Base-by-base conservation (phyloP, 1,284 basidiomycete genomes). In the Melampsora abietis-canadensis region DNA sequence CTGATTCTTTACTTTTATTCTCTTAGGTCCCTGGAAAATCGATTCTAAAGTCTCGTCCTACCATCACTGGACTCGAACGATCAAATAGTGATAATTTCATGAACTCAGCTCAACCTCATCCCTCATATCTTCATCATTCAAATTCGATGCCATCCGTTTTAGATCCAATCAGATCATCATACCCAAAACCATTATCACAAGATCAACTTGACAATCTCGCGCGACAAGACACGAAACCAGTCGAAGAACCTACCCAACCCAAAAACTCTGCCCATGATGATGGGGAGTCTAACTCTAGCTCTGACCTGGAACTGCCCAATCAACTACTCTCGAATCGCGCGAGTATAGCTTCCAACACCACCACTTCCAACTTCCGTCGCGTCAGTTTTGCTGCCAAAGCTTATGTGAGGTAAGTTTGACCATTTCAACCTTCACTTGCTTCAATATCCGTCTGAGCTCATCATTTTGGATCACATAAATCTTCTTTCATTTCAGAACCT, bases 381-480 rank as follows among this genome's bases (percentile, higher is more conserved):
- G 70, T 74, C 37, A 74, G 70, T 63, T 74, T 74, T 74, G 70
- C 70, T 10, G 63, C 70, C 51, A 74, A 74, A 34, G 70, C 70
- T 6, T 63, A 66, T 60, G 70, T 74, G 19, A 74, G 70, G 70
- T 74, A 74, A 40, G 31, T 54, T 44, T 0, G 30, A 21, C 31
- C 19, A 54, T 30, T 30, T 46, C 24, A 30, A 27, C 24, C 6
- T 37, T 62, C 47, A 31, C 54, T 40, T 21, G 27, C n/a, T 5
- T 57, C 17, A n/a, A 57, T 1, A 27, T 17, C 12, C 27, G 19
- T 21, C 12, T 21, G 21, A 57, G 51, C 51, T 21, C 51, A 57
- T 57, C 27, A 5, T 14, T 57, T 37, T 19, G n/a, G 17, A 57
- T 30, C 12, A 40, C 14, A 27, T 15, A 48, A 19, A 19, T 24